A percentile compares a stretch with the other conserved stretches of the same genome.
Conservation (phyloP, 495 filamentous ascomycete species). For the Mycothermus thermophilus region DNA sequence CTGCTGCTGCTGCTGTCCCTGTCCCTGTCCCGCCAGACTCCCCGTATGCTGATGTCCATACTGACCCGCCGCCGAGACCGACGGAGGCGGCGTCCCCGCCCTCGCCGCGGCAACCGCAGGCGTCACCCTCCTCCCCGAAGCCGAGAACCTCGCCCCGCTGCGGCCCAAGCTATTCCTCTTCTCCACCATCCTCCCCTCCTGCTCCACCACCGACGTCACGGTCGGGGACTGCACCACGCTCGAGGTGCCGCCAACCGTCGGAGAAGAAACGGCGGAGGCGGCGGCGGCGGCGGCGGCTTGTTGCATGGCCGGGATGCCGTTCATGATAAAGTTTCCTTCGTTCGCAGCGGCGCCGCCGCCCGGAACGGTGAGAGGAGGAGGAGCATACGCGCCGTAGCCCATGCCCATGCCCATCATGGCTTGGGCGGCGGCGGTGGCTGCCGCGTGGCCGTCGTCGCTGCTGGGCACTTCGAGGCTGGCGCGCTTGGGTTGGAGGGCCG, state of each 20-base stretch:
- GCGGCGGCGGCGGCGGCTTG: constrained; percentile 21
- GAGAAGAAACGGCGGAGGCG: too few relatives aligned
- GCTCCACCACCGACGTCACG: constrained; percentile 22
- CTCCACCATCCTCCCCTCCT: constrained; percentile 22
- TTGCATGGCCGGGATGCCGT: constrained; percentile 17
- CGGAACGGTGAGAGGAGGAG: too few relatives aligned
- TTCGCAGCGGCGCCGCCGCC: too few relatives aligned
- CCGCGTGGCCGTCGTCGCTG: too few relatives aligned
- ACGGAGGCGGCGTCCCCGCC: constrained; percentile 4
- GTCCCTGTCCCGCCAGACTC: constrained; percentile 1
- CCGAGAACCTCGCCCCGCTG: constrained; percentile 29
- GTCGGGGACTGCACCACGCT: constrained; percentile 18
- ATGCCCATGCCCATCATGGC: too few relatives aligned
- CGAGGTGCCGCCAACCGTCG: constrained; percentile 18
- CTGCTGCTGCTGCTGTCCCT: neutral
- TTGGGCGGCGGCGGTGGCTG: too few relatives aligned
- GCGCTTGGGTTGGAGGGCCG: constrained; percentile 28
- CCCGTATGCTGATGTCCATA: constrained; percentile 1
- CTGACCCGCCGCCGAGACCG: too few relatives aligned
- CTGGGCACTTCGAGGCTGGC: constrained; percentile 35
- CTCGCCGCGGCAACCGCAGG: constrained; percentile 11
- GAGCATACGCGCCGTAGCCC: too few relatives aligned
- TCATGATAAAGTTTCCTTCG: constrained; percentile 27
- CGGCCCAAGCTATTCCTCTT: constrained; percentile 41
- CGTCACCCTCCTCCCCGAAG: constrained; percentile 25